Evolutionary conservation across 192 early-diverging fungal genomes (phyloP), one percentile per base, ranked within the genome.

Genomic region (Obelidium mucronatum): DNA sequence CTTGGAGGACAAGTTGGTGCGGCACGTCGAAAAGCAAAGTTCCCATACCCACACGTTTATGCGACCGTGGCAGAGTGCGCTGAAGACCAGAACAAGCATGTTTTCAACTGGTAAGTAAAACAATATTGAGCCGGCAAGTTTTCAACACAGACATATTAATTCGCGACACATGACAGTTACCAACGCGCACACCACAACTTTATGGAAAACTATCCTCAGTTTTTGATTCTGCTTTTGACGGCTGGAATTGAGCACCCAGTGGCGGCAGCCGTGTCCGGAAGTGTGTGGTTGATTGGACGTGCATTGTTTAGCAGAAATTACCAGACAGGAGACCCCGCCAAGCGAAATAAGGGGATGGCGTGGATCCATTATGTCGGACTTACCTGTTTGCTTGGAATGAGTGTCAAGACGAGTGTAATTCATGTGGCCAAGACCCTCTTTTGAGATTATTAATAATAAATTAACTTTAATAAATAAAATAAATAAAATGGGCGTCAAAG

Each of bases 51-150:
- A 37, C 80, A 84, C 82, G 51, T 77, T 62, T 75, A 53, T 40
- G 72, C 70, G 19, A 44, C n/a, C 34, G 5, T 24, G 31, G 28
- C 35, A 22, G 62, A 40, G 8, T 59, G 67, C 40, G 84, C 89
- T 53, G 82, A 87, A 77, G 86, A 91, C 76, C 73, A 77, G 40
- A 88, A 86, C 74, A 92, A 92, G 78, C 75, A 86, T 67, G 63
- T 88, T 33, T 93, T 92, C 84, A 94, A 94, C 88, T 94, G 93
- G 71, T 73, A 31, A 40, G 39, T 15, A 13, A 75, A 53, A 26
- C 33, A 6, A 17, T 31, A 17, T 62, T n/a, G 2, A 26, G 11
- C 31, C 36, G 56, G 33, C 22, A 40, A 24, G 31, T 11, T 13
- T 19, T 24, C 33, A 26, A 15, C 8, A 33, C 24, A 35, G 31